Percentiles rank a stretch among this genome's conserved stretches.
These are phyloP conservation scores for Teunomyces stri DNA, from an alignment of 805 yeast genomes.

Conservation along the genomic window DNA sequence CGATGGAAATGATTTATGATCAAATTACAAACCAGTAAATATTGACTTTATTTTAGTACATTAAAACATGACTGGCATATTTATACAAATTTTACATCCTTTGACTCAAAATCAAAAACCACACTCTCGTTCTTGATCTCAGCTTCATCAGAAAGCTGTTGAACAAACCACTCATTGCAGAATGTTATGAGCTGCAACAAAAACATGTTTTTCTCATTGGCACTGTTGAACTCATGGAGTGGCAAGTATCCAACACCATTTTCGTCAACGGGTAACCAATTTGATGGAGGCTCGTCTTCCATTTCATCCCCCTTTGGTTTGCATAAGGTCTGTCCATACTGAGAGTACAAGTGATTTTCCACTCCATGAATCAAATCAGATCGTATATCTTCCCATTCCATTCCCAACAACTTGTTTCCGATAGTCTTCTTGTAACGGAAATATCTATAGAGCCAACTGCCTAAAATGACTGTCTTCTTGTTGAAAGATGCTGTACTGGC, in stretches of 20 bases:
- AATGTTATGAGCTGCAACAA: conserved; percentile 24
- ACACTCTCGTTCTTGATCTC: conserved; percentile 6
- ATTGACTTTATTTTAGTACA: neutral
- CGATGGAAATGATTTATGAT: conserved; percentile 1
- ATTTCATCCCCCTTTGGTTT: neutral
- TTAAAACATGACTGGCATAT: conserved; percentile 1
- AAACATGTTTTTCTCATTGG: conserved; percentile 30
- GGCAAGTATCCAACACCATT: conserved; percentile 22
- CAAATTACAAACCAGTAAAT: neutral
- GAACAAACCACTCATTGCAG: conserved; percentile 24
- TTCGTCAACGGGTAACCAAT: conserved; percentile 1
- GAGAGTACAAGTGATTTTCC: conserved; percentile 34
- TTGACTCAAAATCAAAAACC: conserved; percentile 26
- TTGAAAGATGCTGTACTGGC: conserved; percentile 26
- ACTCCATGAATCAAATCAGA: conserved; percentile 36
- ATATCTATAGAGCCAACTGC: conserved; percentile 31
- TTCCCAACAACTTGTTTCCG: conserved; percentile 34
- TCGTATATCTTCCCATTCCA: conserved; percentile 45
- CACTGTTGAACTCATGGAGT: conserved; percentile 31
- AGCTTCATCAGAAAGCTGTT: neutral
- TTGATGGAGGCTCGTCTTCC: conserved; percentile 1
- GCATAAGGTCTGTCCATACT: conserved; percentile 25
- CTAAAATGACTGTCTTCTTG: conserved; percentile 24
- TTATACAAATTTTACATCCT: conserved; percentile 2
- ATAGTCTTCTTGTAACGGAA: conserved; percentile 36